Conservation (phyloP, 148 eudicot species). For the Oxyria digyna region DNA sequence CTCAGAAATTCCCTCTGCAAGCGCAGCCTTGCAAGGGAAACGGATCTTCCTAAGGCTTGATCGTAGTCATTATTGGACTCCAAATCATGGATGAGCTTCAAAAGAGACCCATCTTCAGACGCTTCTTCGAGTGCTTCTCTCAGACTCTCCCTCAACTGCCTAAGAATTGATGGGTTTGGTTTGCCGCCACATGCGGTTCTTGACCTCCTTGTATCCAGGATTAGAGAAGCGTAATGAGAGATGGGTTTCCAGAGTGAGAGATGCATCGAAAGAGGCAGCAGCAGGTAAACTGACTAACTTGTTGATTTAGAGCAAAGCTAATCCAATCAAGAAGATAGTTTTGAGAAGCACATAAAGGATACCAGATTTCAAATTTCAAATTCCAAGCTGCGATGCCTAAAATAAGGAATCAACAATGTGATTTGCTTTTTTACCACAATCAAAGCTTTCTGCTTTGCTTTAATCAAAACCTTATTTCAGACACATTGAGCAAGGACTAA, state of each 20-base stretch:
- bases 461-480: neutral
- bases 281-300: too few species aligned
- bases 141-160: constrained; percentile 71
- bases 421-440: neutral
- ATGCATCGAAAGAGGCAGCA: constrained; percentile 55
- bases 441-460: neutral
- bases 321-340: too few species aligned
- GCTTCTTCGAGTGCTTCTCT: constrained; percentile 94
- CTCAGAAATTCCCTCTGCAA: constrained; percentile 75
- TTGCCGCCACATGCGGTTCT: constrained; percentile 32
- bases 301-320: too few species aligned
- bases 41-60: constrained; percentile 54
- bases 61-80: constrained; percentile 37
- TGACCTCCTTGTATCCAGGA: constrained; percentile 62
- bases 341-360: constrained; percentile 14
- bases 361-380: constrained; percentile 24
- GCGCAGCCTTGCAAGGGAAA: constrained; percentile 66
- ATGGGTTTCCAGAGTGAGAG: constrained; percentile 92
- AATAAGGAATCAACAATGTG: constrained; percentile 5
- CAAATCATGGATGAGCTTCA: constrained; percentile 51
- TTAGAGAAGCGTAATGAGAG: constrained; percentile 66
- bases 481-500: neutral
- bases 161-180: constrained; percentile 41
- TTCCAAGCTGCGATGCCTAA: neutral
- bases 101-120: constrained; percentile 85